Base-by-base conservation (phyloP, 768 basidiomycete species). In the Boletus pseudo-olivaceus region DNA sequence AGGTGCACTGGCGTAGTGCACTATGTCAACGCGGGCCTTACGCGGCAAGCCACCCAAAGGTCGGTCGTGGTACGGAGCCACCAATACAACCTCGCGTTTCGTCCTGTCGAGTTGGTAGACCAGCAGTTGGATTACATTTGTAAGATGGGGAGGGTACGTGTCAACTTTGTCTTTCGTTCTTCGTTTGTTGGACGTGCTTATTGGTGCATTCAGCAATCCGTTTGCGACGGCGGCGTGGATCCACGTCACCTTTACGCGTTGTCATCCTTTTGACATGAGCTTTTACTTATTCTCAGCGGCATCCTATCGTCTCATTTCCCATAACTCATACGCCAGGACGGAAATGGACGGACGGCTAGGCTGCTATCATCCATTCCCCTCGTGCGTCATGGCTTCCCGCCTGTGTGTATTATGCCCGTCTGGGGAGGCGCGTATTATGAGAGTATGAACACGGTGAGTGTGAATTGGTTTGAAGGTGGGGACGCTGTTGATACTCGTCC, bases 351-450 rank as follows among this genome's bases (percentile, higher is more conserved):
- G 11, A 66, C 73, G 65, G 65, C 70, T 17, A 60, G 63, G 33
- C 49, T 72, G 6, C 40, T 72, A 6, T 72, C 70, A 0, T 73
- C 72, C 40, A 72, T 72, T 5, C 70, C 70, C 14, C 62, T 72
- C 19, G 40, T 72, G 5, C 71, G 66, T 32, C 59, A 65, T 23
- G 70, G 70, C 29, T 70, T 61, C 40, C 70, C 70, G 37, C 63
- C 69, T 8, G 51, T 72, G 19, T 73, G 60, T 41, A 58, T 70
- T 41, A 58, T 54, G 12, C 64, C 70, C 19, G 20, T 49, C 23
- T 59, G 53, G 53, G 61, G 67, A 23, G 44, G 17, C 29, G 45
- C 37, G 11, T 70, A 70, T 37, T 70, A 70, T 40, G 23, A 69
- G 23, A 69, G 64, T 2, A 62, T 72, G 68, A 72, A 72, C 49